Evolutionary conservation across 2,329 filamentous ascomycete genomes (phyloP), one percentile per base, ranked within the genome.

Genomic region (Epichloe hybrida): DNA sequence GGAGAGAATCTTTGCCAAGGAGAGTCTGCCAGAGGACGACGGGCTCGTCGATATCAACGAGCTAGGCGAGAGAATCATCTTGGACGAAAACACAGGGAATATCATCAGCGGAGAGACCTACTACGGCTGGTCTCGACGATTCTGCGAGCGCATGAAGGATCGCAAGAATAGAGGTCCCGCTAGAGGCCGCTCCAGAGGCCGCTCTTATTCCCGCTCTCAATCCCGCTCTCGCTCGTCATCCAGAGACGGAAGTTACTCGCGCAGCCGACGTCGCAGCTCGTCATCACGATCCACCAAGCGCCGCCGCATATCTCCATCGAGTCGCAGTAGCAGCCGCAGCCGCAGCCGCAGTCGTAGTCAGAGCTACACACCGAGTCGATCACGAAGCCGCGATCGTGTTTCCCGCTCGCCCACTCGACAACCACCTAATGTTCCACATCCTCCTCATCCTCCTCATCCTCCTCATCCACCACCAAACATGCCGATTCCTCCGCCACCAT

Each of bases 41-140:
- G 70, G 78, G 17, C 62, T 72, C 5, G 66, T 73, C n/a, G 82
- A 88, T 55, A 69, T 91, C n/a, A 84, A 88, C 60, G 81, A 84
- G 56, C 72, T 93, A 52, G 88, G 88, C 11, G 84, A 93, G 62
- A 68, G 75, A 15, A 71, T 88, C 49, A 69, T 81, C n/a, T 64
- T 79, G 3, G 81, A 88, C 57, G 79, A 83, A 56, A 69, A 79
- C n/a, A 84, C 79, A 0, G 82, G 82, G 0, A 79, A 84, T 3
- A 68, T 83, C 2, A 62, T 82, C 6, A 73, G 75, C 6, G 83
- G 82, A 1, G 82, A 87, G 55, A 87, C 85, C 1, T 94, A 94
- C 64, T 94, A 94, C 62, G 89, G 88, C 54, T 95, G 89, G 89
- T 91, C 88, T 5, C 76, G 79, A 39, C 72, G 72, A 1, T 93